A percentile compares a stretch with the other conserved stretches of the same genome.
Evolutionary conservation across 805 yeast species (phyloP).

Genomic region (Yamadazyma sp.): DNA sequence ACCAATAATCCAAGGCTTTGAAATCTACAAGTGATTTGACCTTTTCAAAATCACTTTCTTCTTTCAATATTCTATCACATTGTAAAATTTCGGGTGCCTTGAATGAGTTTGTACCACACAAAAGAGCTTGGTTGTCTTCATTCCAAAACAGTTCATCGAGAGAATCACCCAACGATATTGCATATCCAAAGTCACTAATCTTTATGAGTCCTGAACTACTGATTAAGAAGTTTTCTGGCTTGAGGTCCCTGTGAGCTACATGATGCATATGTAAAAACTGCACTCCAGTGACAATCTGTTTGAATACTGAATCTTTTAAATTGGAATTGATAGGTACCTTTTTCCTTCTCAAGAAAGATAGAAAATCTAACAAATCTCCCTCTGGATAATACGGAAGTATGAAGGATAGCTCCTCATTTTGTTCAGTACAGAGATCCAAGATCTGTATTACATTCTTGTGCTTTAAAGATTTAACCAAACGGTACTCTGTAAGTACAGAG

Average conservation of each 20-base stretch:
- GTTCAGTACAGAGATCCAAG: conserved; percentile 22
- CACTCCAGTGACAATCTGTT: conserved; percentile 46
- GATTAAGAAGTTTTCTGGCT: conserved; percentile 54
- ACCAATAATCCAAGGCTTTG: conserved; percentile 45
- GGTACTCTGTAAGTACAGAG: conserved; percentile 31
- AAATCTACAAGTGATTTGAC: conserved; percentile 13
- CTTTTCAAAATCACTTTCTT: conserved; percentile 8
- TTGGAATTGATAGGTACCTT: conserved; percentile 30
- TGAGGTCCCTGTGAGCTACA: conserved; percentile 52
- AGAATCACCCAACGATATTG: conserved; percentile 31
- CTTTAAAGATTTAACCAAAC: conserved; percentile 26
- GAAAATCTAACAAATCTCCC: conserved; percentile 49
- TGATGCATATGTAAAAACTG: conserved; percentile 41
- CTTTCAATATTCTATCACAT: conserved; percentile 20
- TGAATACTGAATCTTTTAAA: conserved; percentile 47
- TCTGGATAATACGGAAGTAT: conserved; percentile 43
- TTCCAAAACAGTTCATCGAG: conserved; percentile 19
- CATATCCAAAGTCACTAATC: conserved; percentile 53
- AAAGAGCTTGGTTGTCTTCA: conserved; percentile 15
- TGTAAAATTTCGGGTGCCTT: conserved; percentile 53
- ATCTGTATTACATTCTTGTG: conserved; percentile 30
- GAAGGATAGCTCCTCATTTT: conserved; percentile 29
- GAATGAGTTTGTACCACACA: conserved; percentile 52
- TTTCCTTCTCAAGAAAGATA: conserved; percentile 39
- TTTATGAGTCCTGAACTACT: conserved; percentile 45